Percentiles rank a stretch among this genome's conserved stretches.
Conservation (phyloP, 73 alveolate species). For the Paraurostyla sp. region DNA sequence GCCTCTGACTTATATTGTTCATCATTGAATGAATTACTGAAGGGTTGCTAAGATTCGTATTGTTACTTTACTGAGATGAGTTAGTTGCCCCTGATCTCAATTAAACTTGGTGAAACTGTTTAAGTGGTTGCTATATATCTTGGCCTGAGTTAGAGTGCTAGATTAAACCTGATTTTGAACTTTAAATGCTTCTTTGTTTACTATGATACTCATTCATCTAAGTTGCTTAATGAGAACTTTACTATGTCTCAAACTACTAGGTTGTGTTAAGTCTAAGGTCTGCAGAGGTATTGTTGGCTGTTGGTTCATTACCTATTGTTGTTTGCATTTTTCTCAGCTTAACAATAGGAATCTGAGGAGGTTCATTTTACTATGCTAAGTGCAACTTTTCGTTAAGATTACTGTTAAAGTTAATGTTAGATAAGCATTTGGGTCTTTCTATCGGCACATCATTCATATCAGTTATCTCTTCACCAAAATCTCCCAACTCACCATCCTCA, state of each 20-base stretch:
- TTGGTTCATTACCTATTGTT: not conserved
- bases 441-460: constrained; percentile 58
- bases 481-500: constrained; percentile 62
- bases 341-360: not conserved
- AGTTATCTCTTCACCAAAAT: constrained; percentile 58
- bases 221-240: too few relatives aligned
- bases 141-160: not conserved
- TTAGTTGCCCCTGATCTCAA: not conserved
- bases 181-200: constrained; percentile 3
- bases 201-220: constrained; percentile 15
- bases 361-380: too few relatives aligned
- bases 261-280: not conserved
- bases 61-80: not conserved
- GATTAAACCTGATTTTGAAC: constrained; percentile 12
- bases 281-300: too few relatives aligned
- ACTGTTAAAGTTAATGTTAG: constrained; percentile 20
- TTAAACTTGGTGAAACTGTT: not conserved
- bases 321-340: constrained; percentile 8
- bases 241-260: not conserved
- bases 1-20: constrained; percentile 6
- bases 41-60: not conserved
- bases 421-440: constrained; percentile 53
- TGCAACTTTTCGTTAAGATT: constrained; percentile 6
- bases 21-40: too few relatives aligned
- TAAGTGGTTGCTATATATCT: not conserved